phyloP scores from a whole-genome alignment of 139 green algal genomes.

The Coccomyxa sp. region DNA sequence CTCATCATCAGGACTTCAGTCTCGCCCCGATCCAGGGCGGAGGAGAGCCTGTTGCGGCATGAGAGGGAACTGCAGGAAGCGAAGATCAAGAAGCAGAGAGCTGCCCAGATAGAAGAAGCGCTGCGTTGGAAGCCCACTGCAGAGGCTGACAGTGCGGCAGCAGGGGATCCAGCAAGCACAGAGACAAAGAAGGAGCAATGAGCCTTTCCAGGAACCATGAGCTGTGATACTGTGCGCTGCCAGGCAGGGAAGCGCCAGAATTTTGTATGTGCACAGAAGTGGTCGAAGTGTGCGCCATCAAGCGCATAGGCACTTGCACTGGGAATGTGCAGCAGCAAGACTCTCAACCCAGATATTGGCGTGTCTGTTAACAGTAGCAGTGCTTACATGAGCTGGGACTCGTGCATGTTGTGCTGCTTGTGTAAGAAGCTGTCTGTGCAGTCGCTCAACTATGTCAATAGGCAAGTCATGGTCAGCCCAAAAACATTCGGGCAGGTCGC shows the following conservation, averaged over 20 bases:
- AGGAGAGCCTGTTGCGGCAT: no score
- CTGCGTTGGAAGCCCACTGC: neutral
- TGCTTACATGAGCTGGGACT: no score
- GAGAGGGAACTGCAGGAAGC: no score
- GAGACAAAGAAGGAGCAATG: neutral
- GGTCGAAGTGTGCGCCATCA: neutral
- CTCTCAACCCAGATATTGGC: no score
- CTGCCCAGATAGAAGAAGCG: neutral
- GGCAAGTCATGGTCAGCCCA: neutral
- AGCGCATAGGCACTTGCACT: no score
- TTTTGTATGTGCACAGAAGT: neutral
- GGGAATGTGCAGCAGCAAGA: no score
- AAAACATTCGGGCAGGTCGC: neutral
- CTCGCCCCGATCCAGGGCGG: constrained; percentile 5
- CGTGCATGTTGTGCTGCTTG: no score
- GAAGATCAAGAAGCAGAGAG: no score
- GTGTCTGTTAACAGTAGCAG: no score
- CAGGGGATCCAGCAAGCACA: neutral
- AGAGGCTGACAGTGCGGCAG: neutral
- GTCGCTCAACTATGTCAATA: neutral
- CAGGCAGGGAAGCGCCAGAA: neutral
- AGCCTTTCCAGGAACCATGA: neutral
- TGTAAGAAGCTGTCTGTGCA: no score
- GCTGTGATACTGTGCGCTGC: neutral
- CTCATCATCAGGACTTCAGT: constrained; percentile 58